These are phyloP conservation scores for Aquilaria malaccensis DNA, from an alignment of 345 rosid genomes.

Conservation along the genomic window DNA sequence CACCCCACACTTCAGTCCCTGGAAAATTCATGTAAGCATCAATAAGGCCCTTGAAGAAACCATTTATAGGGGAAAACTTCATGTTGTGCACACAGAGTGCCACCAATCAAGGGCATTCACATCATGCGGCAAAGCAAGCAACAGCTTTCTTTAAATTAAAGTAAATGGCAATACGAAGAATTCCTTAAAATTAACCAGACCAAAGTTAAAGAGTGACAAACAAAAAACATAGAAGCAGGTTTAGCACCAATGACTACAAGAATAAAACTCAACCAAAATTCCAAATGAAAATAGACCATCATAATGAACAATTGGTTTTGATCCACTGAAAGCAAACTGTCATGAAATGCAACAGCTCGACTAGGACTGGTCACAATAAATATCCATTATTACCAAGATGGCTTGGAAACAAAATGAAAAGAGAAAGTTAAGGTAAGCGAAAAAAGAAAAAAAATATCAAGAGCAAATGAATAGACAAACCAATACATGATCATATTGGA, in stretches of 20 bases:
- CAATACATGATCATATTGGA: constrained; percentile 6
- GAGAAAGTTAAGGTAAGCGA: not conserved
- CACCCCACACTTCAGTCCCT: constrained; percentile 31
- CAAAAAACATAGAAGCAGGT: not conserved
- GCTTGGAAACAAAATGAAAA: no score
- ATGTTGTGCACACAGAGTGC: constrained; percentile 8
- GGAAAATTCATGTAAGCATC: constrained; percentile 35
- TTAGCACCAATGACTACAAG: not conserved
- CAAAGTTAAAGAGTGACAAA: not conserved
- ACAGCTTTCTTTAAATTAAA: constrained; percentile 2
- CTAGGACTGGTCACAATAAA: not conserved
- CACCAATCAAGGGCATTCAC: constrained; percentile 6
- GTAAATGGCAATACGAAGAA: not conserved
- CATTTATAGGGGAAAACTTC: constrained; percentile 11
- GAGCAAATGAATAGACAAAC: constrained; percentile 3
- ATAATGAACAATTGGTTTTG: constrained; percentile 2
- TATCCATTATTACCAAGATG: no score
- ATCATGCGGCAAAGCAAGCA: constrained; percentile 6
- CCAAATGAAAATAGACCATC: not conserved
- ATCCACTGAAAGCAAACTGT: not conserved
- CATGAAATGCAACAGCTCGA: constrained; percentile 1
- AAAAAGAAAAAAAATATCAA: constrained; percentile 6
- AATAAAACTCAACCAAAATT: constrained; percentile 1
- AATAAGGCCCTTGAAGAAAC: constrained; percentile 23
- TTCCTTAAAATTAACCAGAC: not conserved